Evolutionary conservation across 2,329 filamentous ascomycete genomes (phyloP).

Genomic region (Ilyonectria mors-panacis): DNA sequence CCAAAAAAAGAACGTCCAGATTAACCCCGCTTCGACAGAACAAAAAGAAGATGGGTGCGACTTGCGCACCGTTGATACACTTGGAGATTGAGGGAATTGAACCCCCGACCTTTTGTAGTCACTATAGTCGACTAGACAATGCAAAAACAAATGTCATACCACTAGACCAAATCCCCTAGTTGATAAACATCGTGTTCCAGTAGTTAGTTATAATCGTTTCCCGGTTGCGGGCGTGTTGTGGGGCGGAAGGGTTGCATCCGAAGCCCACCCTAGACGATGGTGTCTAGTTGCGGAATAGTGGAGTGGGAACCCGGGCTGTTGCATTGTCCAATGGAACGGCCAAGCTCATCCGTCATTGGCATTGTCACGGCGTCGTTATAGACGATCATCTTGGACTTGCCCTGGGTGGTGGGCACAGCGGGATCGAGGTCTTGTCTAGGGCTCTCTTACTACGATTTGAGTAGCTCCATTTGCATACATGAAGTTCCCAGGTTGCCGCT

Average conservation of each 20-base stretch:
- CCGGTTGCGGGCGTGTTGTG: not conserved
- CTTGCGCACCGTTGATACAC: not conserved
- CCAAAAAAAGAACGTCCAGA: no score
- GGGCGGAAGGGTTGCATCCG: not conserved
- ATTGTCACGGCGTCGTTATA: no score
- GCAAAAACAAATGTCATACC: conserved; percentile 50
- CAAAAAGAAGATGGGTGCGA: not conserved
- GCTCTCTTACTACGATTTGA: no score
- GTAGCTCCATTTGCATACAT: no score
- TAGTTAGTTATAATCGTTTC: not conserved
- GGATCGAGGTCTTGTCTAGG: no score
- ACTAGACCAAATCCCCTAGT: conserved; percentile 49
- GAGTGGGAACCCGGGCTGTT: no score
- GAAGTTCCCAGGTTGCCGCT: no score
- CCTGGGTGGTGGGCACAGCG: no score
- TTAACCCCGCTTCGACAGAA: not conserved
- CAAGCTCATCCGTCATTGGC: no score
- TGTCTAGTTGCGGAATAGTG: not conserved
- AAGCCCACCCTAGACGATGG: not conserved
- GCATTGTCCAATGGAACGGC: no score
- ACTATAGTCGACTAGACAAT: conserved; percentile 22
- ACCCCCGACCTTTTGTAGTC: conserved; percentile 49
- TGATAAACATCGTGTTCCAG: not conserved
- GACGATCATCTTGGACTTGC: no score
- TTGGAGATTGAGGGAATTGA: conserved; percentile 52